Conservation (phyloP, 345 rosid species). For the Clarkia xantiana region DNA sequence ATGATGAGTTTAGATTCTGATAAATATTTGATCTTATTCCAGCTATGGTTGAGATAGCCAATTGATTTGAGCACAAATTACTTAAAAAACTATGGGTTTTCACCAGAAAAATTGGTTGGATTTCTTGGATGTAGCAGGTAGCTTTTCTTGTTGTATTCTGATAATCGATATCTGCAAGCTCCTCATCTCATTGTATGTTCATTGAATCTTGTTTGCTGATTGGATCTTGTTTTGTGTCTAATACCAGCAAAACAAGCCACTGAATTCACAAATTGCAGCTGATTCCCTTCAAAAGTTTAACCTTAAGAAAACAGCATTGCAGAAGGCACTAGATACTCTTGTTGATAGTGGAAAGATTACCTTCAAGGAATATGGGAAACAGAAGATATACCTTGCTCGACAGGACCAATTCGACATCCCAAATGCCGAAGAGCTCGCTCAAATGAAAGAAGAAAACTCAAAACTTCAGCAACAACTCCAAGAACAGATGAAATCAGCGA, state of each 20-base stretch:
- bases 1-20: too few species aligned
- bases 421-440: slow-evolving; percentile 59
- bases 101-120: too few species aligned
- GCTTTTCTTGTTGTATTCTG: too few species aligned
- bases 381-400: slow-evolving; percentile 79
- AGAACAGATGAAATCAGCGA: slow-evolving; percentile 47
- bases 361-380: slow-evolving; percentile 90
- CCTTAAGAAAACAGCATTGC: slow-evolving; percentile 81
- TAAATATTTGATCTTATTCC: too few species aligned
- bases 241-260: slow-evolving; percentile 56
- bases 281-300: slow-evolving; percentile 80
- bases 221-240: not conserved
- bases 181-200: too few species aligned
- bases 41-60: too few species aligned
- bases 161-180: too few species aligned
- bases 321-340: slow-evolving; percentile 72
- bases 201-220: not conserved
- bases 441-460: slow-evolving; percentile 67
- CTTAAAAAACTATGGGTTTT: too few species aligned
- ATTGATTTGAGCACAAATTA: too few species aligned
- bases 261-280: slow-evolving; percentile 78
- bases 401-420: slow-evolving; percentile 91
- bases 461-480: slow-evolving; percentile 44
- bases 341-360: slow-evolving; percentile 62
- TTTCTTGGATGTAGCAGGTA: too few species aligned